Evolutionary conservation across 805 yeast species (phyloP).

Genomic region (Sporopachydermia lactativora): DNA sequence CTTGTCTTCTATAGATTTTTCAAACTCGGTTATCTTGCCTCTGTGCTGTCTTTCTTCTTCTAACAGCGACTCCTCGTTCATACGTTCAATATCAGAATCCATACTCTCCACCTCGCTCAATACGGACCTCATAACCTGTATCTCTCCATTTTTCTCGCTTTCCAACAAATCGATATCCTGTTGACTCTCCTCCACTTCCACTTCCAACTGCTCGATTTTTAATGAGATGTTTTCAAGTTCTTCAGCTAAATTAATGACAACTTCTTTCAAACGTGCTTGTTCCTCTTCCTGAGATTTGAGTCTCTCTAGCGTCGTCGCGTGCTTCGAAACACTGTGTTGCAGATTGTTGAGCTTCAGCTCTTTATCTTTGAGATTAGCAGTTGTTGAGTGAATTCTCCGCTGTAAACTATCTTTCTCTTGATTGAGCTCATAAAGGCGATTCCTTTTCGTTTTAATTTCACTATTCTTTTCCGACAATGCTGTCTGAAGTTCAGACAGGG

Average conservation of each 20-base stretch:
- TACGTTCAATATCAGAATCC: neutral
- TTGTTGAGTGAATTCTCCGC: constrained; percentile 30
- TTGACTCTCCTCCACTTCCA: constrained; percentile 8
- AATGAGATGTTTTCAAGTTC: neutral
- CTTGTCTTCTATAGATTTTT: constrained; percentile 11
- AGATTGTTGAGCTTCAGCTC: constrained; percentile 35
- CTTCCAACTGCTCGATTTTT: constrained; percentile 9
- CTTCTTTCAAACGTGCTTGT: neutral
- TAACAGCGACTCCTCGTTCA: constrained; percentile 10
- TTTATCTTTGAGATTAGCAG: constrained; percentile 37
- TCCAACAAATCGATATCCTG: constrained; percentile 2
- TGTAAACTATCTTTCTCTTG: constrained; percentile 32
- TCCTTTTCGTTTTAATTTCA: constrained; percentile 28
- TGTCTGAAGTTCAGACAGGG: constrained; percentile 10
- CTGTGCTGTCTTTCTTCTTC: constrained; percentile 12
- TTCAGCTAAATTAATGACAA: neutral
- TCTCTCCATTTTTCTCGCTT: neutral
- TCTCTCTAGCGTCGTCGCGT: constrained; percentile 22
- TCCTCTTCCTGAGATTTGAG: constrained; percentile 13
- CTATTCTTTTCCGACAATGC: constrained; percentile 20
- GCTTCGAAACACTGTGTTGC: constrained; percentile 37
- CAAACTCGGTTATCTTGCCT: constrained; percentile 11
- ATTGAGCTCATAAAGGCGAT: constrained; percentile 16
- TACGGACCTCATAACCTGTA: neutral
- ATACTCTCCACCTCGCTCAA: neutral